Evolutionary conservation across 257 asterid genomes (phyloP).

Genomic region (Thymus quinquecostatus): DNA sequence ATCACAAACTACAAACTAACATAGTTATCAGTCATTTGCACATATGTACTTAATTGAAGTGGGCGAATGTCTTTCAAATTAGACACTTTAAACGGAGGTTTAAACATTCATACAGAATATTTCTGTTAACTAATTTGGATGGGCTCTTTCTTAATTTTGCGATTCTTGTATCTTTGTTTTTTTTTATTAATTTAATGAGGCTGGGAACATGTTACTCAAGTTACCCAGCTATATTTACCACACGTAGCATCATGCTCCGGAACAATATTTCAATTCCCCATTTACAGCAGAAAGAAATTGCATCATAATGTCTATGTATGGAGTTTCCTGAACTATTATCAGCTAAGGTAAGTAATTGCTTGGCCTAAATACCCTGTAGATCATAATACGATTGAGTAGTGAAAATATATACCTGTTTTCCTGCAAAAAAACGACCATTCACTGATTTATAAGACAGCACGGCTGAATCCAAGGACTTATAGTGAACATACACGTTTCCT

Average conservation of each 20-base stretch:
- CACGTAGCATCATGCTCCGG: conserved; percentile 6
- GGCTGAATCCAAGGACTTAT: conserved; percentile 79
- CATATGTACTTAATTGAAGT: neutral
- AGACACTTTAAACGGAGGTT: neutral
- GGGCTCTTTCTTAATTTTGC: neutral
- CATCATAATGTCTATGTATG: neutral
- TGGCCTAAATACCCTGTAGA: conserved; percentile 2
- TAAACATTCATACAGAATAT: neutral
- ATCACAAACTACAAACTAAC: neutral
- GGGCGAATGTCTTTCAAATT: neutral
- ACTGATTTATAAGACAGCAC: conserved; percentile 67
- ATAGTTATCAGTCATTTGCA: neutral
- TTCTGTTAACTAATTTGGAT: conserved; percentile 10
- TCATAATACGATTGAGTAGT: conserved; percentile 17
- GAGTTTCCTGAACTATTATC: conserved; percentile 7
- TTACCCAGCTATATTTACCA: conserved; percentile 8
- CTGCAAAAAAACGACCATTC: conserved; percentile 94
- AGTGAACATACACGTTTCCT: conserved; percentile 92
- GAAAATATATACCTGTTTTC: conserved; percentile 68
- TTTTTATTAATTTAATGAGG: neutral
- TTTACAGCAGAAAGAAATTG: conserved; percentile 12
- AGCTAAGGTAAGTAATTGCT: conserved; percentile 20
- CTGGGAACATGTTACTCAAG: neutral
- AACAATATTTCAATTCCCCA: conserved; percentile 5
- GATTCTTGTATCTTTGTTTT: neutral